Base-by-base conservation (phyloP, 495 filamentous ascomycete species). In the Endocarpon pusillum region DNA sequence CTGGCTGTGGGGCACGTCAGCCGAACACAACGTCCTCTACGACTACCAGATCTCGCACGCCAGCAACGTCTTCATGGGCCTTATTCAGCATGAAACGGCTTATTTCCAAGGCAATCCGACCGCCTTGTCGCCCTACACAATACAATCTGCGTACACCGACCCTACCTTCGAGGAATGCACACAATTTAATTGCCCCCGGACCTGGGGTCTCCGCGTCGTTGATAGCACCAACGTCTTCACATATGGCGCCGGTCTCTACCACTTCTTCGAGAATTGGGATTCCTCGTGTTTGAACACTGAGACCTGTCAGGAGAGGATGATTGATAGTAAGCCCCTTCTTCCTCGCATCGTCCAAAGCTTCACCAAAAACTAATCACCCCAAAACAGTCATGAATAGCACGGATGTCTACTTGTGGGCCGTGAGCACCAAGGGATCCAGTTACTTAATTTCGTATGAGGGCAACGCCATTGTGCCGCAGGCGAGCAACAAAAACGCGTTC, bases 81-180 rank as follows among this genome's bases (percentile, higher is more conserved):
- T 78, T 50, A 75, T 87, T 46, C 83, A 92, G 44, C 84, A 83
- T 5, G 83, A 91, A 53, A 83, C 83, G 1, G 79, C 77, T 34
- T 52, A 67, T 64, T 83, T 73, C 47, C 72, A 78, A 50, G 76
- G 78, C 3, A 63, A 56, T 17, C 77, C 79, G 11, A 54, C 61
- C 36, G 75, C 73, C 7, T 59, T 61, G 14, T 47, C 61, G 42
- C 73, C 75, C 5, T 81, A 75, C 53, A 55, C 53, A 0, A 45
- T 28, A 1, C 53, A 58, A 32, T 19, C 46, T 3, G 30, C 55
- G 49, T 51, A 71, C 29, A 59, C 62, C 15, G 79, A 80, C 39
- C 76, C 75, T 9, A 53, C 69, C 51, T 78, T 71, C 43, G 54
- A 42, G 35, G 44, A 47, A 4, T 62, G 58, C 21, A 70, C 70